Evolutionary conservation across 805 yeast species (phyloP), one percentile per base, ranked within the genome.

Genomic region (Candida fluviatilis): DNA sequence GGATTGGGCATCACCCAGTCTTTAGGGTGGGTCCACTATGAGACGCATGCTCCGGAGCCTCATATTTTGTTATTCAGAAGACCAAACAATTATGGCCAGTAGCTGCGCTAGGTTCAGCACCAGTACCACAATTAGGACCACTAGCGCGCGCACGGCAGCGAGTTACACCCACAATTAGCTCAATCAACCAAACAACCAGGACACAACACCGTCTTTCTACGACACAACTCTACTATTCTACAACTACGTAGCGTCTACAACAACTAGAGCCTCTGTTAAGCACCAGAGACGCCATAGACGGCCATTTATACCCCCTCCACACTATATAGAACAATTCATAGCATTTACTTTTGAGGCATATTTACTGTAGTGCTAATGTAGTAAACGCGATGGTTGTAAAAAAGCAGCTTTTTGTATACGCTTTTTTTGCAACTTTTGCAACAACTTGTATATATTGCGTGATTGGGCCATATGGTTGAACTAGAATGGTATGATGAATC

Each of bases 41-140:
- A 93, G 55, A 90, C 96, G 30, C 99, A 93, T 60, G 74, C 98
- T 1, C 99, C 99, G 31, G 99, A 93, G 62, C 99, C 99, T 18
- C 99, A 93, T 58, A 93, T 93, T 43, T 68, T 93, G 45, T 71
- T 93, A 43, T 93, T 93, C 53, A 73, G 71, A 63, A 75, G 90
- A 54, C 77, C 85, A 14, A 67, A 76, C 31, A 75, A 76, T 50
- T 77, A 69, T 47, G 82, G 69, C 35, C 69, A 63, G 50, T 66
- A 51, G 43, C n/a, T n/a, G 18, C 26, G 8, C n/a, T n/a, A n/a
- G n/a, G n/a, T n/a, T n/a, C n/a, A 18, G 25, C 3, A 25, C n/a
- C n/a, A n/a, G n/a, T n/a, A n/a, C n/a, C n/a, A n/a, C n/a, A n/a
- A n/a, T n/a, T n/a, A n/a, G n/a, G n/a, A n/a, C n/a, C n/a, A n/a